These are phyloP conservation scores for Phyllosticta citriasiana DNA, from an alignment of 2,329 filamentous ascomycete genomes.

Conservation along the genomic window DNA sequence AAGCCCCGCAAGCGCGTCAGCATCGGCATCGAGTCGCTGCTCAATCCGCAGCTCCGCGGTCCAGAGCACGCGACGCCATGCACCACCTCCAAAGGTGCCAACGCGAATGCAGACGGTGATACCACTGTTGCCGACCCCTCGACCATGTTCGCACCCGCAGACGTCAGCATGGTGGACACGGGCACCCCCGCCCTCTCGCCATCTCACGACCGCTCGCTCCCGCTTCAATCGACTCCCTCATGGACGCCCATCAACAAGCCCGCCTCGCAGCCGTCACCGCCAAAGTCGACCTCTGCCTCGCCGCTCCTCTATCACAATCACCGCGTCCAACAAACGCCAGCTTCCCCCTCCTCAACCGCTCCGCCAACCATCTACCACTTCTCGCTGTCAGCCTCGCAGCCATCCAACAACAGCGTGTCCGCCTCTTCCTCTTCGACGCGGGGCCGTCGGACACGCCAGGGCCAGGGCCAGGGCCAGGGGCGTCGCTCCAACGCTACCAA, in stretches of 20 bases:
- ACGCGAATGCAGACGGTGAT: background rate
- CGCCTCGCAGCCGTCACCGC: background rate
- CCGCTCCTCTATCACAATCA: too few species aligned
- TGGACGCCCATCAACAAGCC: background rate
- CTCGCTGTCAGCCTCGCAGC: background rate
- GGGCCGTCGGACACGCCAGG: background rate
- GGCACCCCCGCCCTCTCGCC: background rate
- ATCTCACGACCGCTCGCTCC: background rate
- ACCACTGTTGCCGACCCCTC: background rate
- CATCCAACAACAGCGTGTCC: background rate
- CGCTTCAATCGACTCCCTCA: background rate
- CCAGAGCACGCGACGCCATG: background rate
- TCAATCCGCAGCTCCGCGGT: background rate
- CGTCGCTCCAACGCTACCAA: too few species aligned
- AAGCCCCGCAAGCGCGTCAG: constrained; percentile 5
- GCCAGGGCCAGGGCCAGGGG: too few species aligned
- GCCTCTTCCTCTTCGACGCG: background rate
- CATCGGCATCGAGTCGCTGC: background rate
- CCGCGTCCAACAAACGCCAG: background rate
- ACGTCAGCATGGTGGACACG: background rate
- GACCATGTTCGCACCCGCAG: background rate
- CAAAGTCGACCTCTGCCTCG: background rate
- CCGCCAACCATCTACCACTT: background rate
- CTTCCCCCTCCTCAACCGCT: background rate
- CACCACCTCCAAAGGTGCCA: background rate